phyloP scores from a whole-genome alignment of 1,284 basidiomycete genomes.

The Sporisorium iseilematis-ciliati region DNA sequence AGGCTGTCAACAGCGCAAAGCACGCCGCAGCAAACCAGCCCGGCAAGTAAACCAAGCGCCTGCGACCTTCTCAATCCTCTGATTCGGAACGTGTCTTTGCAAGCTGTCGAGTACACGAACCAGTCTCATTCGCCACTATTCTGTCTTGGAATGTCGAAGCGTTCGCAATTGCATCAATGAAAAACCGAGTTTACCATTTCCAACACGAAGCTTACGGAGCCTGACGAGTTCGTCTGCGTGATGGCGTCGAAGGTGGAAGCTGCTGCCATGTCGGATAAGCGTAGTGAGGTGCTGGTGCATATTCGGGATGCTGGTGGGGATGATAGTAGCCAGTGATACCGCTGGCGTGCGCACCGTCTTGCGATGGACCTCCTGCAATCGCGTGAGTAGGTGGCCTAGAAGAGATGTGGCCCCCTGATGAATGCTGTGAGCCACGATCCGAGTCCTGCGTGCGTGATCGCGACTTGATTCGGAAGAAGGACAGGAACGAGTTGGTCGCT shows the following conservation, averaged over 20 bases:
- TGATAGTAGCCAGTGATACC: conserved; percentile 26
- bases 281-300: conserved; percentile 16
- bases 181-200: not conserved
- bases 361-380: conserved; percentile 1
- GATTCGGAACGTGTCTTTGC: not conserved
- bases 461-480: conserved; percentile 63
- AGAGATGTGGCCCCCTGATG: not conserved
- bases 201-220: not conserved
- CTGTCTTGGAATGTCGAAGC: not conserved
- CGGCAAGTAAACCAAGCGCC: conserved; percentile 22
- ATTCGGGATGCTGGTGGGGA: conserved; percentile 20
- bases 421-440: conserved; percentile 11
- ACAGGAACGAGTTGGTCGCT: conserved; percentile 65
- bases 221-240: conserved; percentile 26
- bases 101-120: conserved; percentile 6
- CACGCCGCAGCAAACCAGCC: conserved; percentile 31
- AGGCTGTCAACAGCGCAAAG: conserved; percentile 51
- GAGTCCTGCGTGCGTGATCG: conserved; percentile 17
- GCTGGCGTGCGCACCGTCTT: conserved; percentile 15
- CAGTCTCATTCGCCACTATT: not conserved
- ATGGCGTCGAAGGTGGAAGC: conserved; percentile 32
- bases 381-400: conserved; percentile 6
- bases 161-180: conserved; percentile 3
- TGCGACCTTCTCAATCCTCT: no score
- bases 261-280: conserved; percentile 34